Evolutionary conservation across 305 asterid species (phyloP).

Genomic region (Fraxinus floribunda): DNA sequence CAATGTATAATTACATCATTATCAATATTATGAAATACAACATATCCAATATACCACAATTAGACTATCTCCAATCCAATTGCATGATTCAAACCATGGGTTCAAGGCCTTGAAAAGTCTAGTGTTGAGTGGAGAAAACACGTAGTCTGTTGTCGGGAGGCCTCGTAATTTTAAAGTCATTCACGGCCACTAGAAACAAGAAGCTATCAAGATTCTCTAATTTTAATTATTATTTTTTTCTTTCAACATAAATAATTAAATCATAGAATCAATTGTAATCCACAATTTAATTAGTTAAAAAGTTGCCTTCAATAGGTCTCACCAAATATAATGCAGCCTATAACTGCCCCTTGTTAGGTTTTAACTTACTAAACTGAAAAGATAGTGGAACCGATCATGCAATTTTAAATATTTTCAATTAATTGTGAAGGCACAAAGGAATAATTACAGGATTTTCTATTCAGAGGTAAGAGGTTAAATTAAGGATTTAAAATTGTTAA

Average conservation of each 20-base stretch:
- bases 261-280: neutral
- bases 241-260: neutral
- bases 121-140: neutral
- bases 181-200: neutral
- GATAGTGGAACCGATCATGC: constrained; percentile 1
- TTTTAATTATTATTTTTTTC: neutral
- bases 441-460: neutral
- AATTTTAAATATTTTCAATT: neutral
- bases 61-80: neutral
- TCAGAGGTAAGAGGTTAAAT: neutral
- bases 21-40: neutral
- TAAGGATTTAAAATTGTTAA: neutral
- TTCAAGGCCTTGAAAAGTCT: neutral
- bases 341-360: constrained; percentile 22
- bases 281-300: constrained; percentile 20
- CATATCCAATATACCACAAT: no score
- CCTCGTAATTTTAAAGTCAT: neutral
- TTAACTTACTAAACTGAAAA: constrained; percentile 20
- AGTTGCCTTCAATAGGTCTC: constrained; percentile 29
- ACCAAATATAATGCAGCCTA: constrained; percentile 25
- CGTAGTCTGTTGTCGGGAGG: neutral
- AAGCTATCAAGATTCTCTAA: constrained; percentile 17
- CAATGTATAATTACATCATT: neutral
- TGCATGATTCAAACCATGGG: neutral
- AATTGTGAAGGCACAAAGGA: neutral